Conservation (phyloP, 306 rosid genomes). For the Astragalus glycyphyllos region DNA sequence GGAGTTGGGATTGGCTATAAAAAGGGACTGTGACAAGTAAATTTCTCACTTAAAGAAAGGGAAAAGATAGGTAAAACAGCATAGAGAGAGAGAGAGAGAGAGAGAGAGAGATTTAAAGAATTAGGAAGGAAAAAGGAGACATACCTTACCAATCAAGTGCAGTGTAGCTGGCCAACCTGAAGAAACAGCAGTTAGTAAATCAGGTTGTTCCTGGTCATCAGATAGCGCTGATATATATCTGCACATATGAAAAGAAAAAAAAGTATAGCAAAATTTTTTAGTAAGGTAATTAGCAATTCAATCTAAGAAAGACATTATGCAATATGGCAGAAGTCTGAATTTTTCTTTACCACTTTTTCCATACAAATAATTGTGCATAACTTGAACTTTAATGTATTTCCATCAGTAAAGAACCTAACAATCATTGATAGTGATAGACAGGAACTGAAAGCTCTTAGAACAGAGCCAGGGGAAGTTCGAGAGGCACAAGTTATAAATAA, state of each 20-base stretch:
- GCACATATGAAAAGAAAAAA: conserved; percentile 35
- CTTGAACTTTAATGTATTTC: conserved; percentile 20
- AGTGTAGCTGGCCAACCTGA: too few species aligned
- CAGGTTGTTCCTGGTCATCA: conserved; percentile 63
- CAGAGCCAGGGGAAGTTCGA: neutral
- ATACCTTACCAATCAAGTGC: too few species aligned
- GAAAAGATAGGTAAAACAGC: neutral
- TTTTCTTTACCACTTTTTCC: conserved; percentile 27
- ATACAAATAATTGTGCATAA: conserved; percentile 33
- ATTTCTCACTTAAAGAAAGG: conserved; percentile 24
- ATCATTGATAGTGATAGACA: conserved; percentile 8
- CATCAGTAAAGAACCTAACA: neutral
- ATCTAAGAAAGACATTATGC: conserved; percentile 14
- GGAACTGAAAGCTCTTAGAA: too few species aligned
- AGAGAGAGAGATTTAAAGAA: conserved; percentile 20
- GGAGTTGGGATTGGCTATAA: neutral
- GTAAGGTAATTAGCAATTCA: conserved; percentile 9
- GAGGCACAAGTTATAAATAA: conserved; percentile 20
- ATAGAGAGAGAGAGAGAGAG: neutral
- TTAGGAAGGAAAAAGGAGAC: conserved; percentile 50
- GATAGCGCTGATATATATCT: conserved; percentile 94
- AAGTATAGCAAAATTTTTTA: conserved; percentile 3
- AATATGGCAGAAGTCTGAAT: conserved; percentile 23
- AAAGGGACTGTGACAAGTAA: neutral
- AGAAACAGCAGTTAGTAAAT: conserved; percentile 69